A percentile compares a stretch with the other conserved stretches of the same genome.
Evolutionary conservation across 768 basidiomycete species (phyloP).

Genomic region (Leccinum truebloodii): DNA sequence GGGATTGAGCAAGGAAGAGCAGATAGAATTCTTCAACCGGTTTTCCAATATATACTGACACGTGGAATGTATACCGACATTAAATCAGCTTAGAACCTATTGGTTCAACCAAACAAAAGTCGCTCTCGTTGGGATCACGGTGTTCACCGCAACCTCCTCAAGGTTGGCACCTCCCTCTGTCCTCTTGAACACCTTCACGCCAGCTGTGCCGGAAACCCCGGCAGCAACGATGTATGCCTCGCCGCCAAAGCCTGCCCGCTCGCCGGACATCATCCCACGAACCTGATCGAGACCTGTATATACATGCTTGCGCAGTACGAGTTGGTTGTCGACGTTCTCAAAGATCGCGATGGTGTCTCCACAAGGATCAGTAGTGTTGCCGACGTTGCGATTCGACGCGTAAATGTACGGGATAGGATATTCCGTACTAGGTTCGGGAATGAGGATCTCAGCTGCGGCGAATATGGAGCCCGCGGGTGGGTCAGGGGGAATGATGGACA

Average conservation of each 20-base stretch:
- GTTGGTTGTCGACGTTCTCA: constrained; percentile 39
- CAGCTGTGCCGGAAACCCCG: constrained; percentile 52
- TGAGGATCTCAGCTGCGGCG: constrained; percentile 62
- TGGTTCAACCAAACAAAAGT: constrained; percentile 46
- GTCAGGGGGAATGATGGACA: constrained; percentile 48
- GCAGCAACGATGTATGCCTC: constrained; percentile 41
- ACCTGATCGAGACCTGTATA: constrained; percentile 35
- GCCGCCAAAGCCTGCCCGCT: background rate
- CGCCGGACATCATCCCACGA: background rate
- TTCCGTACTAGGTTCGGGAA: constrained; percentile 45
- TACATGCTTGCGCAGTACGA: constrained; percentile 52
- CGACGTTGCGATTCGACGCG: constrained; percentile 66
- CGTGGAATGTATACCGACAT: background rate
- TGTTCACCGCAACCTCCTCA: constrained; percentile 52
- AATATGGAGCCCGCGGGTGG: constrained; percentile 42
- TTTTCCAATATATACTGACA: constrained; percentile 3
- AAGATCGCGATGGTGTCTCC: constrained; percentile 70
- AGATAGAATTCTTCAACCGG: constrained; percentile 39
- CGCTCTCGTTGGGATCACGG: constrained; percentile 50
- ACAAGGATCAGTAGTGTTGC: constrained; percentile 43
- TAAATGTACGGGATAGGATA: constrained; percentile 63
- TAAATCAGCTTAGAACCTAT: background rate
- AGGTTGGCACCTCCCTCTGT: constrained; percentile 54
- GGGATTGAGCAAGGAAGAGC: constrained; percentile 62
- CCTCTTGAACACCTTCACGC: constrained; percentile 58